These are phyloP conservation scores for Epichloe sibirici DNA, from an alignment of 2,329 filamentous ascomycete species.

Conservation along the genomic window DNA sequence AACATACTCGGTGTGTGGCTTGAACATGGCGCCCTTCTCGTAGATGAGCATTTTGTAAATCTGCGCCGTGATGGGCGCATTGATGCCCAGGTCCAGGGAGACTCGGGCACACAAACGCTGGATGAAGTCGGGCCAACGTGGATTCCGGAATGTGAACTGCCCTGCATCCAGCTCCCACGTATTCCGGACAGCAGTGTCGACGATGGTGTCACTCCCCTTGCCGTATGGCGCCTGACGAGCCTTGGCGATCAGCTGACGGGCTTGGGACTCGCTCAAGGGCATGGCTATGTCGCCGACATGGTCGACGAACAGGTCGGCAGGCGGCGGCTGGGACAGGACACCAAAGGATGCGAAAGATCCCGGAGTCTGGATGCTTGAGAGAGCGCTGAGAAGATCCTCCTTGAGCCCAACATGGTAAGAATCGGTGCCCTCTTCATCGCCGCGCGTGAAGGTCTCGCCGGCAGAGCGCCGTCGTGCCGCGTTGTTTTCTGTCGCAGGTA, in stretches of 20 bases:
- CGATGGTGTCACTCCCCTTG: constrained; percentile 25
- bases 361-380: constrained; percentile 6
- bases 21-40: constrained; percentile 36
- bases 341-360: constrained; percentile 10
- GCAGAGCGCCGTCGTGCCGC: not conserved
- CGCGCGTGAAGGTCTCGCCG: not conserved
- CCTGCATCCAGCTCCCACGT: constrained; percentile 29
- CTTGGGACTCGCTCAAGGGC: constrained; percentile 14
- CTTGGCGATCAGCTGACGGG: constrained; percentile 13
- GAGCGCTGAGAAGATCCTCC: constrained; percentile 3
- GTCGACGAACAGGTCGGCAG: constrained; percentile 7
- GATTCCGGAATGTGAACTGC: constrained; percentile 25
- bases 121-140: constrained; percentile 20
- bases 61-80: constrained; percentile 19
- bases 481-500: not conserved
- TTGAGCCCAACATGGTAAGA: not conserved
- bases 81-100: constrained; percentile 20
- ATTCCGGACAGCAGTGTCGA: constrained; percentile 28
- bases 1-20: constrained; percentile 29
- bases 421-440: not conserved
- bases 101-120: constrained; percentile 13
- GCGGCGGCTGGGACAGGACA: not conserved
- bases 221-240: constrained; percentile 12
- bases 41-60: constrained; percentile 37
- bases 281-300: constrained; percentile 12